Evolutionary conservation across 2,329 filamentous ascomycete genomes (phyloP), one percentile per base, ranked within the genome.

Genomic region (Neocatenulostroma microsporum): DNA sequence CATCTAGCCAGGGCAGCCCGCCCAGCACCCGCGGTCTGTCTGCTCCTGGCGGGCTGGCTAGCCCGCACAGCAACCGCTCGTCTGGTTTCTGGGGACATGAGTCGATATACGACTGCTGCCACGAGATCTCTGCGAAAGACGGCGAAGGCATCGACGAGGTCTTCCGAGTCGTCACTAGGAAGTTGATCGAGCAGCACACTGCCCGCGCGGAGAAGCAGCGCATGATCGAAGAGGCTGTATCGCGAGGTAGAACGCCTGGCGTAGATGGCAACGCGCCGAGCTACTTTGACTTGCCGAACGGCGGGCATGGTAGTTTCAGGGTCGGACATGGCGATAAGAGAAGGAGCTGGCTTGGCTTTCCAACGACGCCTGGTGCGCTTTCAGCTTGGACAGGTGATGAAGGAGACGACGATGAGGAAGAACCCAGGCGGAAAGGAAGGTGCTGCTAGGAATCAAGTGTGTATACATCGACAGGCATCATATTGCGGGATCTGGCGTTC

Each of bases 81-180:
- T 82, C 76, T 24, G 82, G 82, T 2, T 85, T 87, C 63, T 95
- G 88, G 88, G 86, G 82, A 15, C 47, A 51, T 23, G 88, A 95
- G 56, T 79, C 87, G 5, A 87, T 88, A 35, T 96, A 89, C 88
- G 88, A 95, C 55, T 93, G 87, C 45, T 96, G 89, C 60, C 91
- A 96, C 62, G 91, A 98, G 66, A 89, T 98, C 56, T 88, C 81
- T 50, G 88, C 89, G 31, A 89, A 93, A 68, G 87, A 82, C 54
- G 88, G 88, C 39, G 88, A 95, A 67, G 89, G 89, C 13, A 88
- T 98, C 13, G 91, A 96, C 51, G 91, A 96, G 62, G 87, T 98
- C 0, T 96, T 96, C 53, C 75, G 89, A 2, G 85, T 94, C 18
- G 82, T 87, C 30, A 91, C 88, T 7, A 71, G 93, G 53, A 94